Base-by-base conservation (phyloP, 2,329 filamentous ascomycete species). In the Neofusicoccum cordaticola region DNA sequence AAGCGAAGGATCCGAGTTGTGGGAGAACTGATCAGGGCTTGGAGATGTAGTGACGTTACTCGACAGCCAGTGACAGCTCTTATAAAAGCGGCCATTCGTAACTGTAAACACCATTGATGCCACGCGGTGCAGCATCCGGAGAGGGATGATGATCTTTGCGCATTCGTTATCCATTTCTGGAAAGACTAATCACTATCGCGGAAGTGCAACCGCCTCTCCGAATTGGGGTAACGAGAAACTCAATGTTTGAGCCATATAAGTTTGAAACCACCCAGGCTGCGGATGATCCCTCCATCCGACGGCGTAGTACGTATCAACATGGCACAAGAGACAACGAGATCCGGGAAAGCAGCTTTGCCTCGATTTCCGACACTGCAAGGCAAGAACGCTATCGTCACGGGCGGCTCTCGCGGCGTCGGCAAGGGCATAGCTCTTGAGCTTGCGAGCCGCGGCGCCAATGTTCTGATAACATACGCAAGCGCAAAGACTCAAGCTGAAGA, bases 401-500 rank as follows among this genome's bases (percentile, higher is more conserved):
- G 80, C 3, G 76, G 74, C 17, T 76, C 75, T 8, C 72, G 79
- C 45, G 79, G 80, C n/a, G 80, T 83, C 7, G 81, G 81, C 34
- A 73, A 72, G 31, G 76, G 71, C 19, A 79, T 82, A 41, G 81
- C 77, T 8, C 68, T 75, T 41, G 77, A 79, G 42, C 70, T 83
- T 6, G 78, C 78, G 7, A 68, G 68, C 3, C 73, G 76, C 42
- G 80, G 78, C 22, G 77, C 78, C 35, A 77, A 76, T 45, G 74
- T 83, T 6, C 80, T 82, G 5, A 72, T 84, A 70, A 84, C 82
- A 72, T 85, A 84, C 69, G 79, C 81, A 1, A 78, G 73, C 48
- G 53, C 74, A 2, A 19, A 61, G 3, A 65, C 75, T n/a, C 56
- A 64, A 15, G 65, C 62, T 2, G 71, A 78, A 61, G 74, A 73